Conservation (phyloP, 169 alveolate genomes). For the Eimeria tenella region DNA sequence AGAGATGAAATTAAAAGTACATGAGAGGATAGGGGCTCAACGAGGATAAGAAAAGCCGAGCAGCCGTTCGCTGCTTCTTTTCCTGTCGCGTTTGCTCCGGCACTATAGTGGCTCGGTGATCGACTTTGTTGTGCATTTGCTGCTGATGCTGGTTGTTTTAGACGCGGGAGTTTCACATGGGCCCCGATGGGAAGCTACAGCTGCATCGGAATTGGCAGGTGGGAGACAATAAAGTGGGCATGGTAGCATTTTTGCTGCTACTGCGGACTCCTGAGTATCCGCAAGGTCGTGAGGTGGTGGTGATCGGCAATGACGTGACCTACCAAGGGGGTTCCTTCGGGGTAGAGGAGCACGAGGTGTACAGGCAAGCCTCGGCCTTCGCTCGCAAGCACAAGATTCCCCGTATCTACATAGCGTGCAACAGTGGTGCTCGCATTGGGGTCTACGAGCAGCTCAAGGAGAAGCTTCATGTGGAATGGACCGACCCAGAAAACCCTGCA, state of each 20-base stretch:
- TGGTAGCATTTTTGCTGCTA: constrained; percentile 72
- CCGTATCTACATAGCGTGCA: constrained; percentile 88
- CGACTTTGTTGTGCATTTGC: not conserved
- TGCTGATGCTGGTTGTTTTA: not conserved
- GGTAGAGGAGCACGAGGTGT: constrained; percentile 86
- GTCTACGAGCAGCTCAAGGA: constrained; percentile 86
- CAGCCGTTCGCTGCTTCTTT: not conserved
- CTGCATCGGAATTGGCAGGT: constrained; percentile 67
- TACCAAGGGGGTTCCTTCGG: constrained; percentile 89
- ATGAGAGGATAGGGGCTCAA: not conserved
- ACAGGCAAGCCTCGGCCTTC: constrained; percentile 86
- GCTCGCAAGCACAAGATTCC: constrained; percentile 90
- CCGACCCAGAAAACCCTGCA: constrained; percentile 85
- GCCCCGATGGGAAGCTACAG: constrained; percentile 65
- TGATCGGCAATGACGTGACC: constrained; percentile 90
- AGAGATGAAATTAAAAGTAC: too few species aligned
- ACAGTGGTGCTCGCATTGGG: constrained; percentile 92
- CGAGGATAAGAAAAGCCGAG: not conserved
- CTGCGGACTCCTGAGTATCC: constrained; percentile 86
- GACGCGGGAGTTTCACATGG: constrained; percentile 59
- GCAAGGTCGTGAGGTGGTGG: constrained; percentile 87
- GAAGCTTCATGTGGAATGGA: constrained; percentile 82
- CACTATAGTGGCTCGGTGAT: not conserved
- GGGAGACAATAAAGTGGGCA: constrained; percentile 75
- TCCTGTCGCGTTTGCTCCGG: not conserved